A percentile compares a stretch with the other conserved stretches of the same genome.
phyloP scores from a whole-genome alignment of 2,329 filamentous ascomycete genomes.

The Ceratocystis papillata region DNA sequence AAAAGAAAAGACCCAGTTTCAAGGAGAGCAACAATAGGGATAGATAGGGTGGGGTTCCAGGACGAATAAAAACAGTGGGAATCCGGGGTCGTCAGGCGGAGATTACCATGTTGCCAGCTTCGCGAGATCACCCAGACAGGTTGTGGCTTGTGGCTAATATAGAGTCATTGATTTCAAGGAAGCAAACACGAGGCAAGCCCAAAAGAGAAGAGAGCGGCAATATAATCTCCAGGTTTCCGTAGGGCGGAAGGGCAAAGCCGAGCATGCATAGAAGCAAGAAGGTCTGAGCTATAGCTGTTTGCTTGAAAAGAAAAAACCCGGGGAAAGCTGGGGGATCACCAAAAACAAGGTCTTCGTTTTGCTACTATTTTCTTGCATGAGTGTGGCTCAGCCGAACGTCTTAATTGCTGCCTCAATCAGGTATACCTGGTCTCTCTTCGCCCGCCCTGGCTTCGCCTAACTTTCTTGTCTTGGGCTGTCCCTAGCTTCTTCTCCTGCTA shows the following conservation, averaged over 20 bases:
- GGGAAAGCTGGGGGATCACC: slow-evolving; percentile 5
- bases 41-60: background rate
- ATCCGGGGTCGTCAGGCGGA: slow-evolving; percentile 5
- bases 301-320: background rate
- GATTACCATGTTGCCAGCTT: background rate
- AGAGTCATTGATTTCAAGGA: background rate
- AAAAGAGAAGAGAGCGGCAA: background rate
- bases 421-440: background rate
- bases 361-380: background rate
- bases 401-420: slow-evolving; percentile 10
- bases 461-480: background rate
- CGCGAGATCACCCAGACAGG: background rate
- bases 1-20: background rate
- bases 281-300: slow-evolving; percentile 4
- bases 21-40: background rate
- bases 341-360: background rate
- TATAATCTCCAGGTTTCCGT: background rate
- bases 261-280: background rate
- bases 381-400: background rate
- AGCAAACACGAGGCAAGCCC: background rate
- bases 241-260: background rate
- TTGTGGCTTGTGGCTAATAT: background rate
- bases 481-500: background rate
- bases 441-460: background rate
- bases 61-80: background rate